A percentile compares a stretch with the other conserved stretches of the same genome.
Conservation (phyloP, 148 eudicot genomes). For the Linanthus parryae region DNA sequence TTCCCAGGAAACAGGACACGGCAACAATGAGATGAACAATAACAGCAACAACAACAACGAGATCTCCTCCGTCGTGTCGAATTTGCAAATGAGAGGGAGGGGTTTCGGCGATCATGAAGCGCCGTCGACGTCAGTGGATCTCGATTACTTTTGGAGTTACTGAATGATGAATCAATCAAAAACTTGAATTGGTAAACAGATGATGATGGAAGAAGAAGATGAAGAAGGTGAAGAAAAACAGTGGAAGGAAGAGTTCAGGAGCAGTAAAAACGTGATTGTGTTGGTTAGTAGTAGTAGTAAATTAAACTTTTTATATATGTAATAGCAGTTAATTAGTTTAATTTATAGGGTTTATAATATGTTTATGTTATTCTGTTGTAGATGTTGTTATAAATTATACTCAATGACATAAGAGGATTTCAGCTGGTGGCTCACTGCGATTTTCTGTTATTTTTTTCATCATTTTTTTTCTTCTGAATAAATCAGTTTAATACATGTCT, state of each 20-base stretch:
- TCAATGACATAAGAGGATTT: constrained; percentile 8
- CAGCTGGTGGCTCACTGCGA: constrained; percentile 15
- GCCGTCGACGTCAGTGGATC: constrained; percentile 38
- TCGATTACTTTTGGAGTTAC: constrained; percentile 49
- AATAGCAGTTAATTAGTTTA: too few species aligned
- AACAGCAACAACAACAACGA: too few species aligned
- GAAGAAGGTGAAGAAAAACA: too few species aligned
- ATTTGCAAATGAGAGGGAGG: constrained; percentile 33
- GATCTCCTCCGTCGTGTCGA: constrained; percentile 46
- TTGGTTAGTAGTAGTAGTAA: too few species aligned
- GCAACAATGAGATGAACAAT: constrained; percentile 42
- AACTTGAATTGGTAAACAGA: neutral
- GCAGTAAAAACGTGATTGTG: too few species aligned
- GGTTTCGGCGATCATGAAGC: constrained; percentile 38
- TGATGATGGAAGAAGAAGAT: constrained; percentile 11
- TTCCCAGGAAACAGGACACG: constrained; percentile 47
- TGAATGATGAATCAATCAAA: constrained; percentile 11
- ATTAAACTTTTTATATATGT: too few species aligned
- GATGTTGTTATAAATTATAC: neutral
- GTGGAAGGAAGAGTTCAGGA: too few species aligned
- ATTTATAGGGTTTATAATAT: too few species aligned
- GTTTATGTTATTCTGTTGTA: too few species aligned
- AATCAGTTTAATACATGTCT: neutral
- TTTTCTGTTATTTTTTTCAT: neutral
- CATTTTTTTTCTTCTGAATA: neutral